Conservation (phyloP, 345 rosid species). For the Dimocarpus longan region DNA sequence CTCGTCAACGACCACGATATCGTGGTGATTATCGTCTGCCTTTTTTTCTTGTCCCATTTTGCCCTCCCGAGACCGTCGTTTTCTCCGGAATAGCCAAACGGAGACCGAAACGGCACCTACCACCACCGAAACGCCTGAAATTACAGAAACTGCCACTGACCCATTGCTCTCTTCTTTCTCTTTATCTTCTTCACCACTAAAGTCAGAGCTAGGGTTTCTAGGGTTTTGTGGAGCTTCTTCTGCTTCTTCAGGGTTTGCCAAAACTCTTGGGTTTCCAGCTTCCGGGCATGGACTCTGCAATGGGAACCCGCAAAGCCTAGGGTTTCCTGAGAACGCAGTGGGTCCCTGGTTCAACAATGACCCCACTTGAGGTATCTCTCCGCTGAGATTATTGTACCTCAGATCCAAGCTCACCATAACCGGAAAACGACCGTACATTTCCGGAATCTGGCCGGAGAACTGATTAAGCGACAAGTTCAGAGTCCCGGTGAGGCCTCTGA, state of each 20-base stretch:
- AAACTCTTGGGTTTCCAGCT: conserved; percentile 42
- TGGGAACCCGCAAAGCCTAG: conserved; percentile 87
- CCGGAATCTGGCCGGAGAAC: conserved; percentile 78
- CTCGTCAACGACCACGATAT: conserved; percentile 10
- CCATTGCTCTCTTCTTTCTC: conserved; percentile 32
- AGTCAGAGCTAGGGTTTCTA: conserved; percentile 27
- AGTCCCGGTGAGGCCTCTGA: conserved; percentile 62
- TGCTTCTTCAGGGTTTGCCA: conserved; percentile 40
- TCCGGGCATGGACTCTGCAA: conserved; percentile 63
- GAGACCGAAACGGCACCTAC: conserved; percentile 61
- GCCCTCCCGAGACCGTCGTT: conserved; percentile 31
- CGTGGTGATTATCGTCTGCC: neutral
- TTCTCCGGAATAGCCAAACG: conserved; percentile 63
- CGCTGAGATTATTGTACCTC: conserved; percentile 74
- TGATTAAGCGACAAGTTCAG: conserved; percentile 72
- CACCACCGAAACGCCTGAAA: conserved; percentile 64
- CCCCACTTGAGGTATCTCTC: conserved; percentile 81
- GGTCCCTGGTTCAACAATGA: conserved; percentile 96
- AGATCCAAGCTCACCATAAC: conserved; percentile 85
- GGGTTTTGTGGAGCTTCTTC: conserved; percentile 46
- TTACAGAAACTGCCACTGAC: conserved; percentile 53
- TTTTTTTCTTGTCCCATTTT: conserved; percentile 40
- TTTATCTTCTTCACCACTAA: conserved; percentile 24
- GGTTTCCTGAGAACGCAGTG: conserved; percentile 85
- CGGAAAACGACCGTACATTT: conserved; percentile 66